Evolutionary conservation across 257 asterid genomes (phyloP).

Genomic region (Lycium barbarum): DNA sequence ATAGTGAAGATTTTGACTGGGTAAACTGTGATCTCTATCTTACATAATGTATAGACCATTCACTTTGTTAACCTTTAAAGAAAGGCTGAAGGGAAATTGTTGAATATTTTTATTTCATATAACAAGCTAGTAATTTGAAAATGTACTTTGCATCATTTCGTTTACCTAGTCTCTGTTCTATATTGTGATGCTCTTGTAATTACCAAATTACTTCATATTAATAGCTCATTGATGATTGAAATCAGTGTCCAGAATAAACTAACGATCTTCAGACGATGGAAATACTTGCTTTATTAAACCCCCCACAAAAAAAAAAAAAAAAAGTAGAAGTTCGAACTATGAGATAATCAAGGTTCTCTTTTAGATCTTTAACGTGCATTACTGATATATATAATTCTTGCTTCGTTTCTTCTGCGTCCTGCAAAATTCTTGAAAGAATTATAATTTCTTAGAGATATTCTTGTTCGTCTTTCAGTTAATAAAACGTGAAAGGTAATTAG

Average conservation of each 20-base stretch:
- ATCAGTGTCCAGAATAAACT: not conserved
- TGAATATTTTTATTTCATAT: too few species aligned
- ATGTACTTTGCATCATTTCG: not conserved
- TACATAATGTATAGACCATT: not conserved
- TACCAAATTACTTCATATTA: not conserved
- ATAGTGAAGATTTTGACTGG: not conserved
- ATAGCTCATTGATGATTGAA: not conserved
- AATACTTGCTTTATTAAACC: not conserved
- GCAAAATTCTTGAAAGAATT: too few species aligned
- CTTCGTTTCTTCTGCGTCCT: too few species aligned
- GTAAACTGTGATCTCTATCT: not conserved
- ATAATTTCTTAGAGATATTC: too few species aligned
- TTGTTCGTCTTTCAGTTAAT: not conserved
- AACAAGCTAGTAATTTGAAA: not conserved
- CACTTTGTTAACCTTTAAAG: not conserved
- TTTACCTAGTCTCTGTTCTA: not conserved
- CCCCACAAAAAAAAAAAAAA: too few species aligned
- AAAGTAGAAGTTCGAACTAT: too few species aligned
- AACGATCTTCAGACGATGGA: not conserved
- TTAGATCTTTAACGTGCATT: too few species aligned
- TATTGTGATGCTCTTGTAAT: constrained; percentile 15
- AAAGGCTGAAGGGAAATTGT: not conserved
- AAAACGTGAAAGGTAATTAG: constrained; percentile 7
- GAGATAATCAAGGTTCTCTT: too few species aligned
- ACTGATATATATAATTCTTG: too few species aligned